Conservation (phyloP, 352 stramenopile species). For the Phytophthora megakarya region DNA sequence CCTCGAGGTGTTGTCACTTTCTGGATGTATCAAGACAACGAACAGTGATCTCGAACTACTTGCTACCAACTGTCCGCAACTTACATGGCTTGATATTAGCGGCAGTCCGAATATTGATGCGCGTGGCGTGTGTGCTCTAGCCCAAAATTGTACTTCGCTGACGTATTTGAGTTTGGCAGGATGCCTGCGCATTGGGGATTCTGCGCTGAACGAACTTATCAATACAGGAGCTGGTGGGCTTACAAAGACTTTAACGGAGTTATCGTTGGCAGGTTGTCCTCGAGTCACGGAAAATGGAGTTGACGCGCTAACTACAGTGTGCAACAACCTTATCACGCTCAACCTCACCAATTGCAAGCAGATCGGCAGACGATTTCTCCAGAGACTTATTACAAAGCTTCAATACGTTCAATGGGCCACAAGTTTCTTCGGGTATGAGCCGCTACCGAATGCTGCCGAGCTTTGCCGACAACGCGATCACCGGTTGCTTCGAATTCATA, state of each 20-base stretch:
- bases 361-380: conserved; percentile 76
- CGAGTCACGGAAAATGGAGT: conserved; percentile 80
- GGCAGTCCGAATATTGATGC: conserved; percentile 72
- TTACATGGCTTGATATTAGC: conserved; percentile 87
- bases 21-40: conserved; percentile 78
- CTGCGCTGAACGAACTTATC: conserved; percentile 55
- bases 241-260: conserved; percentile 39
- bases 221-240: conserved; percentile 28
- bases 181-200: conserved; percentile 80
- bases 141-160: conserved; percentile 57
- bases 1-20: conserved; percentile 82
- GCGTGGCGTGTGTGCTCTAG: conserved; percentile 61
- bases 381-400: conserved; percentile 70
- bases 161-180: conserved; percentile 75
- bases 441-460: conserved; percentile 79
- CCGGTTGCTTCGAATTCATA: conserved; percentile 43
- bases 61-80: conserved; percentile 47
- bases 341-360: conserved; percentile 80
- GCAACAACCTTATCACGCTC: conserved; percentile 82
- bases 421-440: conserved; percentile 87
- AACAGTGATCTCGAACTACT: conserved; percentile 75
- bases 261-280: conserved; percentile 73
- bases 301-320: conserved; percentile 55
- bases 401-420: conserved; percentile 84
- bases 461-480: conserved; percentile 69